Conservation (phyloP, 495 filamentous ascomycete genomes). For the Sordaria brevicollis region DNA sequence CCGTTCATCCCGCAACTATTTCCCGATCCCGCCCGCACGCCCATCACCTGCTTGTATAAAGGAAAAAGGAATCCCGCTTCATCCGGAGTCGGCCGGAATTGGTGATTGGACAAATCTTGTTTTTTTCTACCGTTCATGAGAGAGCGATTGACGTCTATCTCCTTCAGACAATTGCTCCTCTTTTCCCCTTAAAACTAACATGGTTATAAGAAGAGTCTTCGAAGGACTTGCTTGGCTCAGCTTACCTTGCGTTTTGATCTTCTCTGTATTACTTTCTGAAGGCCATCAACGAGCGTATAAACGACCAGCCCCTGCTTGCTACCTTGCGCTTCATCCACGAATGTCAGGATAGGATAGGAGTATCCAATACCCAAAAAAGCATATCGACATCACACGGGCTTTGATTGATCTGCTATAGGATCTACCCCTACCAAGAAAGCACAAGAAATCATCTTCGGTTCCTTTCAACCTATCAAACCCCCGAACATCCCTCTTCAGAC, state of each 20-base stretch:
- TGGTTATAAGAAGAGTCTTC: not conserved
- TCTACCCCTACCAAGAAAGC: no score
- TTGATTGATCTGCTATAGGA: not conserved
- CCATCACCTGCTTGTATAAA: not conserved
- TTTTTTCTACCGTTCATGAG: not conserved
- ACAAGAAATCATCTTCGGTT: not conserved
- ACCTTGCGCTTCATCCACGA: not conserved
- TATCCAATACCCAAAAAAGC: not conserved
- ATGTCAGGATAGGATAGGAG: not conserved
- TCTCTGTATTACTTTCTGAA: not conserved
- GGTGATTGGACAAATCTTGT: not conserved
- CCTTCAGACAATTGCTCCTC: not conserved
- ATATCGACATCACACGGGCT: not conserved
- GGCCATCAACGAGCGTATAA: not conserved
- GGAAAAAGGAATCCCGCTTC: not conserved
- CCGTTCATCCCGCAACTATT: not conserved
- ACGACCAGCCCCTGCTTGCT: not conserved
- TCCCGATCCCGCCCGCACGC: not conserved
- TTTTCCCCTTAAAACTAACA: not conserved
- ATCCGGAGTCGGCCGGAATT: not conserved
- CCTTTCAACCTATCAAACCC: no score
- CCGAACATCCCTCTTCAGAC: no score
- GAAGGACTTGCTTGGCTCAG: not conserved
- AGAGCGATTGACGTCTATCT: not conserved
- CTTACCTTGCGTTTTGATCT: not conserved